Evolutionary conservation across 2,329 filamentous ascomycete species (phyloP).

Genomic region (Alternaria sp.): DNA sequence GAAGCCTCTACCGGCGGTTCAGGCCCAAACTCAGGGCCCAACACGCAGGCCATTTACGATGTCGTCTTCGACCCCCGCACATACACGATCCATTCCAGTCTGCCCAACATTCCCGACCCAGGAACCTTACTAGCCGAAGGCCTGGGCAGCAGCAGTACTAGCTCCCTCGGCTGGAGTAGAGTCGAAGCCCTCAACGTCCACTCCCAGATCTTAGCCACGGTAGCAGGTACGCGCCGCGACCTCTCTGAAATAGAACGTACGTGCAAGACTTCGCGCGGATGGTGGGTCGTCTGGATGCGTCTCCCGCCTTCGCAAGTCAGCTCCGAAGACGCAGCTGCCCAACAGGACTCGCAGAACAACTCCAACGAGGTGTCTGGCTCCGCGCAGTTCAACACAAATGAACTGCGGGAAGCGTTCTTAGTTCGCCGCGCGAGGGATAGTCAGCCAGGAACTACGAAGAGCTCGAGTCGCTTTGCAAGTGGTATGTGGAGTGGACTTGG

Average conservation of each 20-base stretch:
- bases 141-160: conserved; percentile 21
- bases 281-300: conserved; percentile 74
- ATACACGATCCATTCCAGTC: conserved; percentile 67
- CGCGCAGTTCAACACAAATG: conserved; percentile 35
- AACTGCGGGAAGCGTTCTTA: conserved; percentile 55
- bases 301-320: conserved; percentile 48
- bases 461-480: conserved; percentile 38
- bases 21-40: conserved; percentile 40
- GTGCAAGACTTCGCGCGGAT: conserved; percentile 70
- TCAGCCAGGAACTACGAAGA: conserved; percentile 7
- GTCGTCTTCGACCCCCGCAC: conserved; percentile 68
- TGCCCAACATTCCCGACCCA: conserved; percentile 70
- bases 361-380: conserved; percentile 5
- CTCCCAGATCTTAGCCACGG: conserved; percentile 66
- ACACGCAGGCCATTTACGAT: conserved; percentile 63
- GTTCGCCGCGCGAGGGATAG: conserved; percentile 52
- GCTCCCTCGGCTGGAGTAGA: conserved; percentile 56
- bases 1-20: conserved; percentile 43
- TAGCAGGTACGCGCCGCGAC: conserved; percentile 59
- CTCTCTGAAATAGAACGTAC: conserved; percentile 65
- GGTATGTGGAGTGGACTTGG: conserved; percentile 46
- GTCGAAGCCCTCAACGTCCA: conserved; percentile 70
- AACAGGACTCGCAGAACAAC: conserved; percentile 9
- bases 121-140: conserved; percentile 55
- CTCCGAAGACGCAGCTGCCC: conserved; percentile 8